Conservation (phyloP, 169 alveolate species). For the Eimeria sp. region DNA sequence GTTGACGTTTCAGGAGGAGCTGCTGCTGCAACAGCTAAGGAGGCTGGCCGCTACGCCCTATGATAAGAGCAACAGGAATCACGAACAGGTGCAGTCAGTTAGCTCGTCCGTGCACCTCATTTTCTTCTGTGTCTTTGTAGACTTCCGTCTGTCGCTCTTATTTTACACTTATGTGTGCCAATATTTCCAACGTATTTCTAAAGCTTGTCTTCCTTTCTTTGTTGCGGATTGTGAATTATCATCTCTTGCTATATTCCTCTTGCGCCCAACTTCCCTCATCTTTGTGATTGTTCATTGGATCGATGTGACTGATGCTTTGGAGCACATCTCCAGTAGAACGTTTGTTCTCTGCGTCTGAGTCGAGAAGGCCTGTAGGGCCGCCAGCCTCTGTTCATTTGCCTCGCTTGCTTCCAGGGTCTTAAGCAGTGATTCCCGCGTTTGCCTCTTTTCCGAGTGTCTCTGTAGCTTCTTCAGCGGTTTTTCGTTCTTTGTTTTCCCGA, state of each 20-base stretch:
- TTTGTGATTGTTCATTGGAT: no score
- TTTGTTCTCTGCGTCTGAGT: no score
- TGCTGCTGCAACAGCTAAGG: slow-evolving; percentile 16
- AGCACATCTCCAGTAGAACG: no score
- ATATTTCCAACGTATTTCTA: no score
- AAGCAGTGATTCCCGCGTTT: background rate
- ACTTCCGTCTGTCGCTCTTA: background rate
- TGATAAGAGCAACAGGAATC: background rate
- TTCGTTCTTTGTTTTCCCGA: slow-evolving; percentile 40
- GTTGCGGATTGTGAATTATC: background rate
- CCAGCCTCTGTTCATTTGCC: no score
- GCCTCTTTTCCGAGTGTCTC: background rate
- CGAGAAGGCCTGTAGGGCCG: no score
- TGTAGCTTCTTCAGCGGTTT: slow-evolving; percentile 32
- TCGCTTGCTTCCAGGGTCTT: no score
- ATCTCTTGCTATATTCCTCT: no score
- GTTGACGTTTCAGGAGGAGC: slow-evolving; percentile 23
- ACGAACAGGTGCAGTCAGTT: background rate
- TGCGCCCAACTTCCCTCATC: no score
- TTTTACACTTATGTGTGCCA: no score
- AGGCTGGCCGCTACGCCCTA: slow-evolving; percentile 22
- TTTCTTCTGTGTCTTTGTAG: background rate
- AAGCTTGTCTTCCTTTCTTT: background rate
- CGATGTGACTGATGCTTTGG: no score
- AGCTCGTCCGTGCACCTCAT: background rate